Evolutionary conservation across 129 eudicot species (phyloP).

Genomic region (Artemisia tridentata): DNA sequence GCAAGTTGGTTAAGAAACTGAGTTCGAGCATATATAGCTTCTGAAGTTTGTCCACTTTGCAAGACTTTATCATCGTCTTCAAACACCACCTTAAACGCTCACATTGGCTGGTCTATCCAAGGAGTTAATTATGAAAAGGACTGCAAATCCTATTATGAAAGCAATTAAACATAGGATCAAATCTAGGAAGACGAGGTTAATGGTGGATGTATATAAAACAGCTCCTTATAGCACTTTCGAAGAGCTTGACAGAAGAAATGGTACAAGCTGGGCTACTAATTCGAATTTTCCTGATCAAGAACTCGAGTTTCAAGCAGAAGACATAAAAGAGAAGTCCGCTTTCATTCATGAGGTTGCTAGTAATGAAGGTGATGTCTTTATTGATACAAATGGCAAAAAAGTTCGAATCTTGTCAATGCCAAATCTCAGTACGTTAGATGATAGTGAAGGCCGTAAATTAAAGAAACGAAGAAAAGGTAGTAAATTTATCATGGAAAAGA

Average conservation of each 20-base stretch:
- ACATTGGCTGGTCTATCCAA: constrained; percentile 76
- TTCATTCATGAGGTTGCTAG: constrained; percentile 35
- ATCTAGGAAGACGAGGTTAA: constrained; percentile 57
- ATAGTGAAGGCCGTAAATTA: constrained; percentile 21
- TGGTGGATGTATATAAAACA: constrained; percentile 65
- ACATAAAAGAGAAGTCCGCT: constrained; percentile 16
- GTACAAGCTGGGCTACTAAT: constrained; percentile 67
- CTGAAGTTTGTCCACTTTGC: constrained; percentile 88
- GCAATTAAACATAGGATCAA: constrained; percentile 60
- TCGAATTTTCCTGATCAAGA: constrained; percentile 44
- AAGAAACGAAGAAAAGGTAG: constrained; percentile 38
- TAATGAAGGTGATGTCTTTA: constrained; percentile 66
- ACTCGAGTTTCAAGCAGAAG: constrained; percentile 29
- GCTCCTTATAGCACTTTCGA: constrained; percentile 74
- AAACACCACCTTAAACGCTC: constrained; percentile 84
- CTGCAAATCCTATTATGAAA: constrained; percentile 31
- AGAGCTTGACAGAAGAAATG: constrained; percentile 87
- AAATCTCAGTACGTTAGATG: constrained; percentile 22
- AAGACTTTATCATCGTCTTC: constrained; percentile 79
- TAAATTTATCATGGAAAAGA: constrained; percentile 38
- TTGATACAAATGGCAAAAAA: constrained; percentile 76
- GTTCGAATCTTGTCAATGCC: constrained; percentile 68
- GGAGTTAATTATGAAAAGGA: constrained; percentile 40
- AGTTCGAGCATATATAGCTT: constrained; percentile 41
- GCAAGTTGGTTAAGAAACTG: constrained; percentile 49